Percentiles rank a stretch among this genome's conserved stretches.
These are phyloP conservation scores for Penicillium sp. DNA, from an alignment of 2,329 filamentous ascomycete species.

Conservation along the genomic window DNA sequence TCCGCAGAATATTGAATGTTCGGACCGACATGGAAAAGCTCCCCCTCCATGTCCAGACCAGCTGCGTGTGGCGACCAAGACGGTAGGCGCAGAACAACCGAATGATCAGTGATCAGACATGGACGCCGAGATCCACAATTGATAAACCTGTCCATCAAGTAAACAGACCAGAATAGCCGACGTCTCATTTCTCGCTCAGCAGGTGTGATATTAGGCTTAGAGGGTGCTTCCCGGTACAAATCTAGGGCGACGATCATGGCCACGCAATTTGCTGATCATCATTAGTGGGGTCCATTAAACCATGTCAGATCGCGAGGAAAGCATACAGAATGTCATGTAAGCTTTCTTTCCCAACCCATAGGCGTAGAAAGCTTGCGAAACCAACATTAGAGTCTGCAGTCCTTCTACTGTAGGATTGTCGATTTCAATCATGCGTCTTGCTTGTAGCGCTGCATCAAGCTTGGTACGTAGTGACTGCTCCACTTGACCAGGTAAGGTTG, in stretches of 20 bases:
- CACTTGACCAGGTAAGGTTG: slow-evolving; percentile 57
- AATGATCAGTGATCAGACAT: slow-evolving; percentile 68
- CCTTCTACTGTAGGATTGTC: slow-evolving; percentile 74
- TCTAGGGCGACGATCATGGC: slow-evolving; percentile 78
- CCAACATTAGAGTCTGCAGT: slow-evolving; percentile 64
- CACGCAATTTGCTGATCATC: slow-evolving; percentile 55
- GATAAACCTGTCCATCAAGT: slow-evolving; percentile 74
- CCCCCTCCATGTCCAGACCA: slow-evolving; percentile 60
- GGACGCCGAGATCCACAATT: slow-evolving; percentile 73
- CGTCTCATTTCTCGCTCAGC: slow-evolving; percentile 67
- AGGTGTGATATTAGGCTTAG: slow-evolving; percentile 52
- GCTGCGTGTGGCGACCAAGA: slow-evolving; percentile 60
- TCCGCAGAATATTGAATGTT: slow-evolving; percentile 66
- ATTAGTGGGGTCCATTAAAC: slow-evolving; percentile 1
- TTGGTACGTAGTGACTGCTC: slow-evolving; percentile 59
- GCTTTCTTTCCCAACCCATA: slow-evolving; percentile 72
- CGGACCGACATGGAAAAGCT: slow-evolving; percentile 71
- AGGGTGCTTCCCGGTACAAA: slow-evolving; percentile 65
- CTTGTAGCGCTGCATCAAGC: slow-evolving; percentile 62
- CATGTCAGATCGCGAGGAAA: background rate
- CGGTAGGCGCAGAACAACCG: slow-evolving; percentile 64
- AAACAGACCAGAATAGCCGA: slow-evolving; percentile 82
- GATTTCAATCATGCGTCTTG: slow-evolving; percentile 62
- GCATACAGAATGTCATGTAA: slow-evolving; percentile 70
- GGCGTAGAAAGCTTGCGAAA: slow-evolving; percentile 67